Conservation (phyloP, 176 grass and related monocot species). For the Ensete glaucum region DNA sequence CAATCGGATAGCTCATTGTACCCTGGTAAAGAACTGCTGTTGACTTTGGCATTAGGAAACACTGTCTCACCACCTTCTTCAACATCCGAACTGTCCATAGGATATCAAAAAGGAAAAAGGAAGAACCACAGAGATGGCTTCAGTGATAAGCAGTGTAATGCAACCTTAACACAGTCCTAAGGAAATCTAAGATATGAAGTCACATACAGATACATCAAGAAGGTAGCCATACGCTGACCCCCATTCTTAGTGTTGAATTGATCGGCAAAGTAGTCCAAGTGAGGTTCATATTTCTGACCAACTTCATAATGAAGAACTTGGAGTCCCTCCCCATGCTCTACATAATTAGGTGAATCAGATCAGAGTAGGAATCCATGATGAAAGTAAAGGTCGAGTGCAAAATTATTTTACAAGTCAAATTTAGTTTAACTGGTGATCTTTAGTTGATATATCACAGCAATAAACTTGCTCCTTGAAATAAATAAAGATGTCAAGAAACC, state of each 20-base stretch:
- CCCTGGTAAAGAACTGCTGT: constrained; percentile 61
- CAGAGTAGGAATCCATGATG: background rate
- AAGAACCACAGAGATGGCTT: background rate
- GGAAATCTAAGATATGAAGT: constrained; percentile 3
- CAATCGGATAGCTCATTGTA: constrained; percentile 70
- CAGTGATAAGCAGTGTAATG: background rate
- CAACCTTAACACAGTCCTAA: background rate
- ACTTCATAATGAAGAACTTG: constrained; percentile 92
- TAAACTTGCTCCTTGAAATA: no score
- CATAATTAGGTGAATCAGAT: background rate
- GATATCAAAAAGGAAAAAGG: background rate
- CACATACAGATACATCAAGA: constrained; percentile 98
- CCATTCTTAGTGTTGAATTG: constrained; percentile 89
- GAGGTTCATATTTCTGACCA: constrained; percentile 90
- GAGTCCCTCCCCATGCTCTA: constrained; percentile 83
- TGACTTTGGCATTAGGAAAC: constrained; percentile 80
- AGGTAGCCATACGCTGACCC: constrained; percentile 82
- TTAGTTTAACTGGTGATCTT: no score
- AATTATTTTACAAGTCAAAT: no score
- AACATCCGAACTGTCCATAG: constrained; percentile 52
- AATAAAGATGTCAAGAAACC: no score
- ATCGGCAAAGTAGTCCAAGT: constrained; percentile 82
- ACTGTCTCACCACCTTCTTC: constrained; percentile 97
- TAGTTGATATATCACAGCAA: no score
- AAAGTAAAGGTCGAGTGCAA: background rate